These are phyloP conservation scores for Pelargonium fulgidum DNA, from an alignment of 441 rosid species.

Conservation along the genomic window DNA sequence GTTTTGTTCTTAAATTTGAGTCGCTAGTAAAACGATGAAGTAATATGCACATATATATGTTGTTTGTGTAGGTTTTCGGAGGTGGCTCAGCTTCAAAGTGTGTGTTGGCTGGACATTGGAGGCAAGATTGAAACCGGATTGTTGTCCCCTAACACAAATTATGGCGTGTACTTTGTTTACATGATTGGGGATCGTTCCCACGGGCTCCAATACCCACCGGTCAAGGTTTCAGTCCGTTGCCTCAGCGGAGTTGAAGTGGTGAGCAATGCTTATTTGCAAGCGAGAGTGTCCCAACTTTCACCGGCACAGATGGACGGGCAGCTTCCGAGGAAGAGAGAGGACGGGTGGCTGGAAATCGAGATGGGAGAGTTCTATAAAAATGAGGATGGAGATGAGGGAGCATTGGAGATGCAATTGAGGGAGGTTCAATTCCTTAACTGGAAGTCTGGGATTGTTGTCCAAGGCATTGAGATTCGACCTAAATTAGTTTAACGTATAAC, in stretches of 20 bases:
- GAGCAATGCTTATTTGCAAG: not conserved
- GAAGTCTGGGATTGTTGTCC: not conserved
- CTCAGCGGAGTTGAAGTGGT: not conserved
- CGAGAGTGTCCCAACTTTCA: not conserved
- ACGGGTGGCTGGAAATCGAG: not conserved
- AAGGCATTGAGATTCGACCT: not conserved
- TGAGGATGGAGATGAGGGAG: not conserved
- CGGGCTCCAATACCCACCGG: not conserved
- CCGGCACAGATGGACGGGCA: not conserved
- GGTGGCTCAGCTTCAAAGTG: not conserved
- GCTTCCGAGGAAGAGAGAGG: not conserved
- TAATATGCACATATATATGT: not conserved
- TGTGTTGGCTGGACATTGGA: slow-evolving; percentile 4
- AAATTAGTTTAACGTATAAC: no score
- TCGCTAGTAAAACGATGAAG: not conserved
- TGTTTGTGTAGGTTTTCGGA: not conserved
- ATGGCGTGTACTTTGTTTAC: not conserved
- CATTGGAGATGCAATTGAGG: not conserved
- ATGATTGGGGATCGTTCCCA: not conserved
- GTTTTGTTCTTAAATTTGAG: not conserved
- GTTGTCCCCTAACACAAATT: not conserved
- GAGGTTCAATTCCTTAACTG: not conserved
- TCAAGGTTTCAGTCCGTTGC: not conserved
- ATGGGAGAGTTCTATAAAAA: not conserved
- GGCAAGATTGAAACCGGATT: slow-evolving; percentile 1